A percentile compares a stretch with the other conserved stretches of the same genome.
Evolutionary conservation across 768 basidiomycete species (phyloP).

Genomic region (Calocera cornea): DNA sequence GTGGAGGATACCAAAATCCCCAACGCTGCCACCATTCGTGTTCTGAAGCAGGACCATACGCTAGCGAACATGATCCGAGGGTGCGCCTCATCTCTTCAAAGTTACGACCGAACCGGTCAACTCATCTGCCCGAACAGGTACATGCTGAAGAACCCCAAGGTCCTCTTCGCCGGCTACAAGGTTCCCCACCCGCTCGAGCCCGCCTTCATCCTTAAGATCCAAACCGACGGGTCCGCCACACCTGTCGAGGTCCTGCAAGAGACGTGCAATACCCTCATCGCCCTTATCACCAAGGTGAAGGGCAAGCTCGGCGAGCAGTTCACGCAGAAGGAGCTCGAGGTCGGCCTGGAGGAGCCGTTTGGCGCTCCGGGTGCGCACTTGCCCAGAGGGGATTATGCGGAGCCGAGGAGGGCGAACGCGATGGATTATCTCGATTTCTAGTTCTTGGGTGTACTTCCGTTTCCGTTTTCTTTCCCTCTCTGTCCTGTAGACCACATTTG

Average conservation of each 20-base stretch:
- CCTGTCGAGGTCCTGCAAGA: constrained; percentile 72
- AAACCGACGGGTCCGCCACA: constrained; percentile 78
- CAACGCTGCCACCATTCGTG: constrained; percentile 87
- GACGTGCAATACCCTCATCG: constrained; percentile 71
- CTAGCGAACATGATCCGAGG: constrained; percentile 92
- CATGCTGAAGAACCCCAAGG: constrained; percentile 71
- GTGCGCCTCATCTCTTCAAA: constrained; percentile 34
- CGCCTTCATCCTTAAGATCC: constrained; percentile 86
- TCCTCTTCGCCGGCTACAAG: constrained; percentile 96
- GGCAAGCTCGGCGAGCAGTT: constrained; percentile 26
- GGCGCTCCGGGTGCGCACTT: neutral
- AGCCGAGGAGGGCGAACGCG: neutral
- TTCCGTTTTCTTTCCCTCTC: neutral
- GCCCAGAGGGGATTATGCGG: neutral
- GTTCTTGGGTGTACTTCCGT: neutral
- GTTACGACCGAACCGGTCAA: neutral
- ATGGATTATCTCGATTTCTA: constrained; percentile 1
- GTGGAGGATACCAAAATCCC: constrained; percentile 95
- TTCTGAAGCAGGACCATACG: constrained; percentile 96
- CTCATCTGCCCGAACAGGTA: constrained; percentile 41
- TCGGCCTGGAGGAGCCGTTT: constrained; percentile 4
- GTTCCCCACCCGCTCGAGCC: constrained; percentile 94
- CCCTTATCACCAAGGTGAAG: constrained; percentile 32
- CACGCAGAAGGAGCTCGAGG: constrained; percentile 14
- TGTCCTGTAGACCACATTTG: neutral